A percentile compares a stretch with the other conserved stretches of the same genome.
These are phyloP conservation scores for Trametopsis cervina DNA, from an alignment of 768 basidiomycete genomes.

Conservation along the genomic window DNA sequence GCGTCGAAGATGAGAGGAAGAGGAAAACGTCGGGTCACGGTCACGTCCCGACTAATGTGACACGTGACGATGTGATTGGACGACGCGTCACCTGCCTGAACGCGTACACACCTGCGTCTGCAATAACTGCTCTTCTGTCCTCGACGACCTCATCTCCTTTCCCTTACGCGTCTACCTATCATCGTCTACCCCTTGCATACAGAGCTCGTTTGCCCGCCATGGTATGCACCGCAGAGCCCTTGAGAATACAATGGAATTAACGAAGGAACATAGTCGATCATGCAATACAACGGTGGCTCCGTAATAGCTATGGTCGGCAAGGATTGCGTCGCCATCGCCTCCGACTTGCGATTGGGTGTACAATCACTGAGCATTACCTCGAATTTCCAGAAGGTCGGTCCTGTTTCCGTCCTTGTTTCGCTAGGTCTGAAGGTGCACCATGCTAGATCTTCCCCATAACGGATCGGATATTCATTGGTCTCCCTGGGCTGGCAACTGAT, in stretches of 20 bases:
- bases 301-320: slow-evolving; percentile 99
- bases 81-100: slow-evolving; percentile 8
- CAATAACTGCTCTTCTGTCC: too few relatives aligned
- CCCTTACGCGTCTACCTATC: not conserved
- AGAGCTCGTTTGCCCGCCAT: slow-evolving; percentile 21
- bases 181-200: too few relatives aligned
- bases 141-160: too few relatives aligned
- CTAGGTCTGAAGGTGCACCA: slow-evolving; percentile 8
- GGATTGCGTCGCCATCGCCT: slow-evolving; percentile 97
- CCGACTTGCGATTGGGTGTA: slow-evolving; percentile 86
- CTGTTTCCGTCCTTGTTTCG: not conserved
- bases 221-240: slow-evolving; percentile 12
- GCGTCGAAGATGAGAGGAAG: not conserved
- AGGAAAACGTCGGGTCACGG: not conserved
- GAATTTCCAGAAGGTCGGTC: slow-evolving; percentile 87
- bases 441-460: slow-evolving; percentile 87
- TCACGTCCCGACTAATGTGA: not conserved
- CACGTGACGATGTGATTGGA: slow-evolving; percentile 1
- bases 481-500: slow-evolving; percentile 91
- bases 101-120: slow-evolving; percentile 2
- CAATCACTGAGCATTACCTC: slow-evolving; percentile 80
- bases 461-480: slow-evolving; percentile 85
- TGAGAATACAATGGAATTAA: slow-evolving; percentile 9
- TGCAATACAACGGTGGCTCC: slow-evolving; percentile 96
- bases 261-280: slow-evolving; percentile 74